phyloP scores from a whole-genome alignment of 805 yeast species.

The Cyberlindnera meyerae region DNA sequence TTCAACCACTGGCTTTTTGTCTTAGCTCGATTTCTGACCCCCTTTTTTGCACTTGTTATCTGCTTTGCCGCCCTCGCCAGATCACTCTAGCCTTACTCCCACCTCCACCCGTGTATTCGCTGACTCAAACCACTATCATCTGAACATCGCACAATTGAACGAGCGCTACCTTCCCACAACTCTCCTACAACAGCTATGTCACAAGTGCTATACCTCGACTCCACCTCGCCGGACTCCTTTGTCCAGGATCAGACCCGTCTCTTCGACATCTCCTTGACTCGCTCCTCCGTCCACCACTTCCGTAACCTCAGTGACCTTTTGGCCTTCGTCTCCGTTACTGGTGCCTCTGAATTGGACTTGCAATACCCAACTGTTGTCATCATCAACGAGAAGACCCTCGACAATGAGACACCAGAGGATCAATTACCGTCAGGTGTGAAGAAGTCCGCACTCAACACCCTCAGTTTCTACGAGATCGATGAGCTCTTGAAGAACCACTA shows the following conservation, averaged over 20 bases:
- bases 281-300: constrained; percentile 8
- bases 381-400: constrained; percentile 15
- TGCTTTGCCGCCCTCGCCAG: too few relatives aligned
- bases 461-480: constrained; percentile 10
- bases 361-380: constrained; percentile 24
- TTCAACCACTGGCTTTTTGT: too few relatives aligned
- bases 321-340: constrained; percentile 17
- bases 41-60: too few relatives aligned
- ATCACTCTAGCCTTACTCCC: too few relatives aligned
- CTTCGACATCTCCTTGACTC: constrained; percentile 13
- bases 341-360: constrained; percentile 26
- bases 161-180: too few relatives aligned
- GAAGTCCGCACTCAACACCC: constrained; percentile 11
- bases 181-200: too few relatives aligned
- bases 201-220: constrained; percentile 20
- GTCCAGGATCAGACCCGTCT: constrained; percentile 12
- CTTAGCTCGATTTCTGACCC: too few relatives aligned
- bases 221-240: constrained; percentile 6
- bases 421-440: not conserved
- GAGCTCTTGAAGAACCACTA: constrained; percentile 19
- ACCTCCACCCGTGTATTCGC: too few relatives aligned
- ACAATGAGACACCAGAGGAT: not conserved
- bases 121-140: too few relatives aligned
- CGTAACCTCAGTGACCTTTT: constrained; percentile 15
- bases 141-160: too few relatives aligned